These are phyloP conservation scores for Tetrapisispora taiwanensis DNA, from an alignment of 805 yeast species.

Conservation along the genomic window DNA sequence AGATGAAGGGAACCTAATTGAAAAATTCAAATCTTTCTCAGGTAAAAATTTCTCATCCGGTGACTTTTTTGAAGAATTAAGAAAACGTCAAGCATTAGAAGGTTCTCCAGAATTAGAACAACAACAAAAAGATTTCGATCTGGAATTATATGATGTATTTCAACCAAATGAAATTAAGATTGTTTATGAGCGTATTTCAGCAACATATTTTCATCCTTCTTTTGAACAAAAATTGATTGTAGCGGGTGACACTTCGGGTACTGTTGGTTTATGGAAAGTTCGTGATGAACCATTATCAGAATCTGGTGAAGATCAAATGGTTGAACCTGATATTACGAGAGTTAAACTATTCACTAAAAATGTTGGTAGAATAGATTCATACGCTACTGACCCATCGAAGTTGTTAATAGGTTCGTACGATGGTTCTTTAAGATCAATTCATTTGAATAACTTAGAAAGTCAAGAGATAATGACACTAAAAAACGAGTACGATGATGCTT, in stretches of 20 bases:
- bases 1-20: conserved; percentile 27
- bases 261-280: conserved; percentile 82
- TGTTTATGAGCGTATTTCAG: conserved; percentile 58
- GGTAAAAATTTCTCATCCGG: conserved; percentile 46
- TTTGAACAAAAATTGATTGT: conserved; percentile 48
- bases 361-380: conserved; percentile 52
- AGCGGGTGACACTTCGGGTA: conserved; percentile 88
- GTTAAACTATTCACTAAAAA: conserved; percentile 70
- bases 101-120: conserved; percentile 32
- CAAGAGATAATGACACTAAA: conserved; percentile 50
- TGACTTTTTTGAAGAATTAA: conserved; percentile 53
- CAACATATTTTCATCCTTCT: conserved; percentile 71
- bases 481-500: conserved; percentile 42
- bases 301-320: conserved; percentile 30
- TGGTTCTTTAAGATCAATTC: conserved; percentile 70
- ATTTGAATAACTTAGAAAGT: conserved; percentile 50
- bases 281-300: conserved; percentile 22
- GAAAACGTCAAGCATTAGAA: conserved; percentile 28
- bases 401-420: conserved; percentile 74
- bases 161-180: conserved; percentile 65
- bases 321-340: conserved; percentile 44
- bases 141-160: conserved; percentile 44
- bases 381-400: conserved; percentile 39
- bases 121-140: conserved; percentile 43
- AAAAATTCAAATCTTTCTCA: conserved; percentile 24